These are phyloP conservation scores for Colletotrichum lupini DNA, from an alignment of 2,329 filamentous ascomycete species.

Conservation along the genomic window DNA sequence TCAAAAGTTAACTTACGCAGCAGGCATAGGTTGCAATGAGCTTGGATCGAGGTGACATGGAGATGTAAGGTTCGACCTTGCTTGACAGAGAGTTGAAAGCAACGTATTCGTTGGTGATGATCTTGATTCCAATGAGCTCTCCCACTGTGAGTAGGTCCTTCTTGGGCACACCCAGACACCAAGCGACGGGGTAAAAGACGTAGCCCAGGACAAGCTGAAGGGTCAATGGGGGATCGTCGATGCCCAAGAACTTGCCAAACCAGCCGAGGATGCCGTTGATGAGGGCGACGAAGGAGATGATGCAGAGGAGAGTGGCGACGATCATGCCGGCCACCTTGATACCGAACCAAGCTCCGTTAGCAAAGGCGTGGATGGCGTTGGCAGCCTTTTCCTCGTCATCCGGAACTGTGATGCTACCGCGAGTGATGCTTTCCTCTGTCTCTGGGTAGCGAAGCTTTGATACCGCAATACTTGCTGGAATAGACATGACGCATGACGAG, in stretches of 20 bases:
- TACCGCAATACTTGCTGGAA: slow-evolving; percentile 77
- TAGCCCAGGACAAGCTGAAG: slow-evolving; percentile 78
- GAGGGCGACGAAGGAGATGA: slow-evolving; percentile 76
- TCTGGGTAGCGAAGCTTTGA: slow-evolving; percentile 80
- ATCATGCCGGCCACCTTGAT: slow-evolving; percentile 83
- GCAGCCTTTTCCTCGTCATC: slow-evolving; percentile 72
- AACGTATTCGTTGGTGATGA: slow-evolving; percentile 28
- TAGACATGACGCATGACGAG: slow-evolving; percentile 82
- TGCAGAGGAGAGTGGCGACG: slow-evolving; percentile 75
- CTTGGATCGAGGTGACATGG: slow-evolving; percentile 27
- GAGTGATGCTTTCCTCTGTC: slow-evolving; percentile 77
- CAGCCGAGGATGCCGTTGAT: slow-evolving; percentile 76
- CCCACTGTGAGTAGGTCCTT: slow-evolving; percentile 23
- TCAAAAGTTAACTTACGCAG: slow-evolving; percentile 7
- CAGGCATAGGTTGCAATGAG: slow-evolving; percentile 30
- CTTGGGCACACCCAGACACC: slow-evolving; percentile 71
- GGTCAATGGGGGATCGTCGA: slow-evolving; percentile 66
- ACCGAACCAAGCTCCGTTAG: slow-evolving; percentile 80
- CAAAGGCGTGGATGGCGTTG: slow-evolving; percentile 78
- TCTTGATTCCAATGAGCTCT: slow-evolving; percentile 31
- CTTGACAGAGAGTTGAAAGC: slow-evolving; percentile 29
- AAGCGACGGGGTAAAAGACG: slow-evolving; percentile 77
- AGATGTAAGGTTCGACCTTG: slow-evolving; percentile 24
- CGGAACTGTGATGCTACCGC: slow-evolving; percentile 74
- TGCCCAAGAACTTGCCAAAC: slow-evolving; percentile 78